Evolutionary conservation across 106 monocot genomes (phyloP).

Genomic region (Amphibolis antarctica): DNA sequence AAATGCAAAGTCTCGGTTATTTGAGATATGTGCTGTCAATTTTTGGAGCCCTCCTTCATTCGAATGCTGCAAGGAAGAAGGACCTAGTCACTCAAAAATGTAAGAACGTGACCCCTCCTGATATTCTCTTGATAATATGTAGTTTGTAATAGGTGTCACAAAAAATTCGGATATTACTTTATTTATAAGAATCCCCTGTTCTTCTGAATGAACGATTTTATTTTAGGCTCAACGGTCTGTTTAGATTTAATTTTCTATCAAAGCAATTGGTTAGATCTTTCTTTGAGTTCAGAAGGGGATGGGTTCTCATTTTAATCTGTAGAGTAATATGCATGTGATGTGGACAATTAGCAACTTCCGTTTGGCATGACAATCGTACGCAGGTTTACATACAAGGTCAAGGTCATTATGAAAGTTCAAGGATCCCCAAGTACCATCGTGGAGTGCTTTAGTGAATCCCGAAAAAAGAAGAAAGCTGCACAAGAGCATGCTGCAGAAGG

Average conservation of each 20-base stretch:
- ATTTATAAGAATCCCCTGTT: no score
- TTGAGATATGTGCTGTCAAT: conserved; percentile 46
- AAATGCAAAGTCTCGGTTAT: conserved; percentile 33
- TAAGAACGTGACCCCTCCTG: conserved; percentile 10
- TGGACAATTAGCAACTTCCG: background rate
- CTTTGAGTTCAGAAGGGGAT: background rate
- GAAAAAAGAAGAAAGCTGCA: conserved; percentile 58
- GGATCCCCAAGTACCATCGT: conserved; percentile 16
- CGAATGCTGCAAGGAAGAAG: conserved; percentile 47
- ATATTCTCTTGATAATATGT: no score
- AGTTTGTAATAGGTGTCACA: background rate
- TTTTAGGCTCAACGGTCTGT: background rate
- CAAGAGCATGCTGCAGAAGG: conserved; percentile 78
- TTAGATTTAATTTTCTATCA: background rate
- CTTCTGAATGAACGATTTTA: background rate
- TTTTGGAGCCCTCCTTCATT: conserved; percentile 58
- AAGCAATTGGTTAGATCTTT: background rate
- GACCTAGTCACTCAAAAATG: conserved; percentile 40
- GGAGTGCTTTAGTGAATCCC: conserved; percentile 58
- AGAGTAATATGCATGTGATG: background rate
- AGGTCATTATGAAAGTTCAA: conserved; percentile 37
- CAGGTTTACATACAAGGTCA: conserved; percentile 76
- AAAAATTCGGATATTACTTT: no score
- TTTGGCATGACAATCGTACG: background rate
- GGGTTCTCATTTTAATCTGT: background rate